Evolutionary conservation across 331 rosid species (phyloP), one percentile per base, ranked within the genome.

Genomic region (Acacia concinna): DNA sequence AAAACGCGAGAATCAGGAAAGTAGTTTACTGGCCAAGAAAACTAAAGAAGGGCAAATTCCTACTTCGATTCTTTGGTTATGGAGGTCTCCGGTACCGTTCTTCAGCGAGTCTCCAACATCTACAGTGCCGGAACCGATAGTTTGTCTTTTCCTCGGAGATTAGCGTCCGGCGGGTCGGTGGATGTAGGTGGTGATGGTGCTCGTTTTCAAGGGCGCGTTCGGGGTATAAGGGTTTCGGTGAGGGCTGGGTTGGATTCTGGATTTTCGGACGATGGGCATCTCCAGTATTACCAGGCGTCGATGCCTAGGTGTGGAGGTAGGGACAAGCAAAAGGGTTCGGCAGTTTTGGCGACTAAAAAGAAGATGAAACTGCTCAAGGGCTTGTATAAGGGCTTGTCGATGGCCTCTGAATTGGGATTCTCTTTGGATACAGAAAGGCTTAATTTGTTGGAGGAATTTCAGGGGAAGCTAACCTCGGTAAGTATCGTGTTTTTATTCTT

Each of bases 21-120:
- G 11, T 38, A 12, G 2, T 4, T n/a, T 20, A 2, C 32, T 30
- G 0, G 11, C 9, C 8, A 41, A 23, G 38, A 15, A 32, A 76
- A 2, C 11, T 20, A 25, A 1, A 47, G 15, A 3, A 4, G 11
- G 67, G 2, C 37, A 1, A 1, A 38, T 35, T 34, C n/a, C 32
- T 4, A 23, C 21, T 65, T 74, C 37, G 77, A 43, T 57, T 59
- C 38, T 32, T 27, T 4, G 43, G 35, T 67, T 35, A 93, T 93
- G 98, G 98, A 91, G 81, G 84, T 84, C 32, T 87, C 93, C 75
- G 93, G 97, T 71, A 77, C 87, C 60, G 86, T 88, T 78, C 81
- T 86, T 69, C 87, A 88, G 31, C 86, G 77, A 20, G 60, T 82
- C 0, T 54, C 86, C 43, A 52, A 21, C 80, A 23, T 79, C 35